A percentile compares a stretch with the other conserved stretches of the same genome.
Conservation (phyloP, 1,139 yeast genomes). For the Yamadazyma sp. region DNA sequence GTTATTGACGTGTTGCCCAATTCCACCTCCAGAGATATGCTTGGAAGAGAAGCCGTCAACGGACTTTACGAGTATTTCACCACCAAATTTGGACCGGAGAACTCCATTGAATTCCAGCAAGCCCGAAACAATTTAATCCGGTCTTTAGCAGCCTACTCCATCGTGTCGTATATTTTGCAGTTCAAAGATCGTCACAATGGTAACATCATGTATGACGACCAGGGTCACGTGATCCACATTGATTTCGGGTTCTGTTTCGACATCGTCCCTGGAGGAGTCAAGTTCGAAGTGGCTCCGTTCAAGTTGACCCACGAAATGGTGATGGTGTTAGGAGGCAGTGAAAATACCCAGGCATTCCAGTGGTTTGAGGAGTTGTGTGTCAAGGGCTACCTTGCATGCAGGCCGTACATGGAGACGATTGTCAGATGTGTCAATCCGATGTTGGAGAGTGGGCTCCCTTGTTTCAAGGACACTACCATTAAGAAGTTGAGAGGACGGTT, state of each 20-base stretch:
- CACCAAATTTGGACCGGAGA: conserved; percentile 92
- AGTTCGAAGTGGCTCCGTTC: conserved; percentile 96
- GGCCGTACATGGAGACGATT: conserved; percentile 88
- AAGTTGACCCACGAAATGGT: conserved; percentile 97
- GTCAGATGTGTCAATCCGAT: conserved; percentile 86
- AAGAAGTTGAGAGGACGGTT: conserved; percentile 75
- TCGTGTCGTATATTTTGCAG: conserved; percentile 86
- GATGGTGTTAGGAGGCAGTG: conserved; percentile 87
- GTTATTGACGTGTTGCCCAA: conserved; percentile 97
- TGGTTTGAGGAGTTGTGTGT: conserved; percentile 97
- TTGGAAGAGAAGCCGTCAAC: conserved; percentile 98
- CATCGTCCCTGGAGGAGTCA: conserved; percentile 98
- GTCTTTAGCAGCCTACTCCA: conserved; percentile 93
- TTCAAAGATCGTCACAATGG: conserved; percentile 99
- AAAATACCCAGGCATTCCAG: conserved; percentile 79
- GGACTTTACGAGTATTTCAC: conserved; percentile 92
- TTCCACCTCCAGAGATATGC: conserved; percentile 94
- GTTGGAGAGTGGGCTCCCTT: conserved; percentile 94
- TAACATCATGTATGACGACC: conserved; percentile 95
- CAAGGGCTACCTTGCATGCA: conserved; percentile 84
- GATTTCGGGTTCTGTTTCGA: conserved; percentile 99
- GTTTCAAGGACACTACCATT: conserved; percentile 85
- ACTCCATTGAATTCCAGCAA: conserved; percentile 81
- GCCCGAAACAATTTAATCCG: conserved; percentile 92
- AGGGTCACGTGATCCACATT: conserved; percentile 92